A percentile compares a stretch with the other conserved stretches of the same genome.
Conservation (phyloP, 345 rosid genomes). For the Eucalyptus cloeziana region DNA sequence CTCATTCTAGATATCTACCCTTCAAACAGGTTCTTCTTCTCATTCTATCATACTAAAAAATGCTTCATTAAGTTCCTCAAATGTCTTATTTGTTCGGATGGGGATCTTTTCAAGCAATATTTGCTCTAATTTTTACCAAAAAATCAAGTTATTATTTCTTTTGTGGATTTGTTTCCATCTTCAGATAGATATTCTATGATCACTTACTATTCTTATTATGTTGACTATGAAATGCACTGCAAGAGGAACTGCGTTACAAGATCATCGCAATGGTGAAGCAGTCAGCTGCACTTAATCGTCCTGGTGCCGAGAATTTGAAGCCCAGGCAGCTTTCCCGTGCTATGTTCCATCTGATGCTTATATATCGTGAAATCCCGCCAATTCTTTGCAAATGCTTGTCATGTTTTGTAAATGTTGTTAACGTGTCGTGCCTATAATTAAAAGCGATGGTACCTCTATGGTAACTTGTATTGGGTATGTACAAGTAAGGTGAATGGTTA, state of each 20-base stretch:
- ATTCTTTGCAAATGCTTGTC: neutral
- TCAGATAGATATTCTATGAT: neutral
- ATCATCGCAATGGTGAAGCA: slow-evolving; percentile 56
- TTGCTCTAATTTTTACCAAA: neutral
- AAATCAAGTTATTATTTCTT: neutral
- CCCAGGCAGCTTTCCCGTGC: slow-evolving; percentile 83
- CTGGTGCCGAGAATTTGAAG: slow-evolving; percentile 58
- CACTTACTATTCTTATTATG: neutral
- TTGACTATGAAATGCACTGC: neutral
- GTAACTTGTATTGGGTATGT: neutral
- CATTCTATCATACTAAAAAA: neutral
- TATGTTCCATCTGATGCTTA: neutral
- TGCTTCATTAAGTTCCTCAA: neutral
- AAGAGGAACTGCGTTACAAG: slow-evolving; percentile 69
- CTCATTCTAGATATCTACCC: neutral
- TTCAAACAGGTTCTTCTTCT: neutral
- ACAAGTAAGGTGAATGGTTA: neutral
- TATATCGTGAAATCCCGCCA: neutral
- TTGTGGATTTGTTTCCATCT: neutral
- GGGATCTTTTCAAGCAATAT: neutral
- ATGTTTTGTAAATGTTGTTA: neutral
- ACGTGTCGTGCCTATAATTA: neutral
- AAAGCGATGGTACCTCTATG: neutral
- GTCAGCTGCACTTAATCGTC: slow-evolving; percentile 40
- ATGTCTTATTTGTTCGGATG: neutral